Percentiles rank a stretch among this genome's conserved stretches.
Conservation (phyloP, 495 filamentous ascomycete species). For the Penicillium manginii region DNA sequence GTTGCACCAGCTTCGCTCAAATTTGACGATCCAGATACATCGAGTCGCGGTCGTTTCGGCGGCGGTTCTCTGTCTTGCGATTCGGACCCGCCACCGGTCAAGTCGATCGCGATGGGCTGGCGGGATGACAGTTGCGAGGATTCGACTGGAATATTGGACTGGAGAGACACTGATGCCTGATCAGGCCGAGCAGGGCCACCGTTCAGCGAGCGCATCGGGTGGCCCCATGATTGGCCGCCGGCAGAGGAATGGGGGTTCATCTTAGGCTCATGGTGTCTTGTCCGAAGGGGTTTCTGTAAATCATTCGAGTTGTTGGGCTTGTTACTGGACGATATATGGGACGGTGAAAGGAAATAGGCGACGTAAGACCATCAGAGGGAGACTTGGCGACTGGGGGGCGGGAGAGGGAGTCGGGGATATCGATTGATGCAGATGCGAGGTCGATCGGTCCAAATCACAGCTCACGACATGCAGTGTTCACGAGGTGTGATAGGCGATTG, state of each 20-base stretch:
- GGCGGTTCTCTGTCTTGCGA: conserved; percentile 44
- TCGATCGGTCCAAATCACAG: conserved; percentile 2
- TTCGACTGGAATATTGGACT: conserved; percentile 34
- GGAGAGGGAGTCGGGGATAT: not conserved
- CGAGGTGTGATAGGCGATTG: conserved; percentile 2
- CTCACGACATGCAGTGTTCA: conserved; percentile 7
- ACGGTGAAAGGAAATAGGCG: not conserved
- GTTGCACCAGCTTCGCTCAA: conserved; percentile 27
- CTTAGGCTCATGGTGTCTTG: conserved; percentile 48
- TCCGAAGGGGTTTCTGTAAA: conserved; percentile 17
- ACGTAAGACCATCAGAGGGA: not conserved
- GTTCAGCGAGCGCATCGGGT: conserved; percentile 43
- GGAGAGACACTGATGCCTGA: conserved; percentile 27
- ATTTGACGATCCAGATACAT: conserved; percentile 31
- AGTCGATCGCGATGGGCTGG: conserved; percentile 44
- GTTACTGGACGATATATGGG: not conserved
- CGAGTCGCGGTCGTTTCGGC: conserved; percentile 44
- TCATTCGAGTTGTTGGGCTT: conserved; percentile 6
- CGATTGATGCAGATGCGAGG: conserved; percentile 2
- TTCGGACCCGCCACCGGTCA: conserved; percentile 37
- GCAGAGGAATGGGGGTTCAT: conserved; percentile 54
- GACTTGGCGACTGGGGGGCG: not conserved
- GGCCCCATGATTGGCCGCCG: conserved; percentile 49
- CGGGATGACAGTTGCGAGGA: conserved; percentile 31
- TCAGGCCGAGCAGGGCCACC: conserved; percentile 37